These are phyloP conservation scores for Elsinoe australis DNA, from an alignment of 2,329 filamentous ascomycete genomes.

Conservation along the genomic window DNA sequence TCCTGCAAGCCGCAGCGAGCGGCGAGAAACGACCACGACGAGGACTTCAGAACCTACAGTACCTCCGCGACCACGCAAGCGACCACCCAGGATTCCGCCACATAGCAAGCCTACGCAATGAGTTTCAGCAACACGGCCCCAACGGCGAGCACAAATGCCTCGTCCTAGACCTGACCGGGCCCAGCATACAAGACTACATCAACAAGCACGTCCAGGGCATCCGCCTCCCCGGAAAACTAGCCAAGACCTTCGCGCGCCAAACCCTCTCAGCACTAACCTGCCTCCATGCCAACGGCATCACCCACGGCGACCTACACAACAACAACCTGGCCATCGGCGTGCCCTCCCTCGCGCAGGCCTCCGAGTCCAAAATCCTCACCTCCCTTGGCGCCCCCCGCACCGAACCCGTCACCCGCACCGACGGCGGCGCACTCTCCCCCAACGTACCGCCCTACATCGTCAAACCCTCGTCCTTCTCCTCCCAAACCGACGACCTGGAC, in stretches of 20 bases:
- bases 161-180: constrained; percentile 35
- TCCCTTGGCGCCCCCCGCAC: constrained; percentile 23
- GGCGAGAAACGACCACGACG: constrained; percentile 17
- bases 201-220: constrained; percentile 29
- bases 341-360: constrained; percentile 21
- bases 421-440: constrained; percentile 22
- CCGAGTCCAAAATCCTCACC: constrained; percentile 23
- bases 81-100: constrained; percentile 23
- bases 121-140: constrained; percentile 36
- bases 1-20: constrained; percentile 20
- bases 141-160: constrained; percentile 43
- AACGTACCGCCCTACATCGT: constrained; percentile 23
- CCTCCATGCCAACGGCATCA: constrained; percentile 25
- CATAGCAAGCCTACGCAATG: constrained; percentile 33
- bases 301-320: constrained; percentile 28
- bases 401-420: constrained; percentile 21
- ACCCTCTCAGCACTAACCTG: constrained; percentile 22
- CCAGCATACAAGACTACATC: constrained; percentile 35
- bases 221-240: constrained; percentile 35
- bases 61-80: constrained; percentile 18
- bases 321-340: constrained; percentile 26
- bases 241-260: constrained; percentile 28
- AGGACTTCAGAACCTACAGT: constrained; percentile 22
- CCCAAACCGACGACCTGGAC: background rate
- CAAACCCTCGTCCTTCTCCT: constrained; percentile 20